Evolutionary conservation across 106 monocot species (phyloP).

Genomic region (Phalaenopsis equestris): DNA sequence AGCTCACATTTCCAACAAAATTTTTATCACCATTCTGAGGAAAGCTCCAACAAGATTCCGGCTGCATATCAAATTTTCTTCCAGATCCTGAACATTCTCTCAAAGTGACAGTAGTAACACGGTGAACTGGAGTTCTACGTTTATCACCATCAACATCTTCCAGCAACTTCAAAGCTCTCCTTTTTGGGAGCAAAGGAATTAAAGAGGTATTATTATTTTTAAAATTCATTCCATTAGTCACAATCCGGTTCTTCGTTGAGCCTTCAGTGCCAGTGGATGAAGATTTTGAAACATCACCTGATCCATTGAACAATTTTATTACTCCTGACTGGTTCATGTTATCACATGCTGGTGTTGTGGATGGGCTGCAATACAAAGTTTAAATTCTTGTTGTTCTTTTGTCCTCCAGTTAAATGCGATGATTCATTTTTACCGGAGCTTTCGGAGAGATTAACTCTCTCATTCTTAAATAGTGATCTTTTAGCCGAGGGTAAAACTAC

Average conservation of each 20-base stretch:
- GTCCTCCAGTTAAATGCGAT: background rate
- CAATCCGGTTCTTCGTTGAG: background rate
- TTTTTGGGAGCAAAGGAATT: background rate
- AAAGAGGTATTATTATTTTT: background rate
- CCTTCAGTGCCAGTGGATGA: background rate
- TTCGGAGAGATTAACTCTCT: background rate
- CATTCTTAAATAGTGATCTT: background rate
- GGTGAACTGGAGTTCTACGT: slow-evolving; percentile 1
- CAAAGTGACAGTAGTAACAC: background rate
- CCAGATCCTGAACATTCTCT: background rate
- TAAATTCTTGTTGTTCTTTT: background rate
- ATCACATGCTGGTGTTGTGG: background rate
- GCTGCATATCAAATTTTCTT: background rate
- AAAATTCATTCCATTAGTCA: background rate
- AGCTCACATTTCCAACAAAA: background rate
- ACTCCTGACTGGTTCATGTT: background rate
- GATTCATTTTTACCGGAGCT: background rate
- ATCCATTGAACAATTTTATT: background rate
- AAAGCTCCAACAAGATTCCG: background rate
- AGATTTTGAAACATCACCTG: background rate
- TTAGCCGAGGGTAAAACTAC: background rate
- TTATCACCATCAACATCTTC: slow-evolving; percentile 4
- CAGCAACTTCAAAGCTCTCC: background rate
- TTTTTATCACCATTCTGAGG: background rate
- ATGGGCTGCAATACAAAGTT: background rate